Base-by-base conservation (phyloP, 176 grass and related monocot species). In the Triticum monococcum region DNA sequence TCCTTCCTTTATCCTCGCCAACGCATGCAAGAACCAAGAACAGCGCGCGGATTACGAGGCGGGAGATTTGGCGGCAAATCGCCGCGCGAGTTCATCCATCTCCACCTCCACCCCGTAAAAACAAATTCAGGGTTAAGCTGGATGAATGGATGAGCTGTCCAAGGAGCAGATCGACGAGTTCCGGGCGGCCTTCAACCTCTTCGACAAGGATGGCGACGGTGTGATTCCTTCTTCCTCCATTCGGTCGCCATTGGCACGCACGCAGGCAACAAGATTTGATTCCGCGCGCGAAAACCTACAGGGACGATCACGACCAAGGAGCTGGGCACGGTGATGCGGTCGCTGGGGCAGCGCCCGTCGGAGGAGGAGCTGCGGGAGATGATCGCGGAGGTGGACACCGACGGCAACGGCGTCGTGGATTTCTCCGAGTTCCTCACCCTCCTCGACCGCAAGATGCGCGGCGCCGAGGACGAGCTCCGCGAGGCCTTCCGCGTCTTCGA, bases 401-500 rank as follows among this genome's bases (percentile, higher is more conserved):
- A 92, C 28, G 79, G 83, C 35, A 92, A 76, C 50, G 90, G 88
- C 57, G 83, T 75, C 24, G 86, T 95, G 18, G 88, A 92, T 37
- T 95, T 95, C 82, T 13, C 46, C 1, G 90, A 95, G 85, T 92
- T 95, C 83, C 61, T 95, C 4, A 16, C 8, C 90, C 87, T 95
- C 32, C 84, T 95, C 60, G 79, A 80, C 0, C 72, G 87, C 74
- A 95, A 92, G 30, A 82, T 90, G 82, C 81, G 66, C 32, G 89
- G 80, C 36, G 85, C 78, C 30, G 90, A 94, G 75, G 88, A 97
- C 9, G 90, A 92, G 86, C 66, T 97, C 59, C 79, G 68, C 0
- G 95, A 97, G 90, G 95, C 95, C 36, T 97, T 97, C 79, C 85
- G 73, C 23, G 90, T 97, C 69, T 97, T 97, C 66, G 95, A 97